Evolutionary conservation across 306 rosid genomes (phyloP).

Genomic region (Prunus fruticosa): DNA sequence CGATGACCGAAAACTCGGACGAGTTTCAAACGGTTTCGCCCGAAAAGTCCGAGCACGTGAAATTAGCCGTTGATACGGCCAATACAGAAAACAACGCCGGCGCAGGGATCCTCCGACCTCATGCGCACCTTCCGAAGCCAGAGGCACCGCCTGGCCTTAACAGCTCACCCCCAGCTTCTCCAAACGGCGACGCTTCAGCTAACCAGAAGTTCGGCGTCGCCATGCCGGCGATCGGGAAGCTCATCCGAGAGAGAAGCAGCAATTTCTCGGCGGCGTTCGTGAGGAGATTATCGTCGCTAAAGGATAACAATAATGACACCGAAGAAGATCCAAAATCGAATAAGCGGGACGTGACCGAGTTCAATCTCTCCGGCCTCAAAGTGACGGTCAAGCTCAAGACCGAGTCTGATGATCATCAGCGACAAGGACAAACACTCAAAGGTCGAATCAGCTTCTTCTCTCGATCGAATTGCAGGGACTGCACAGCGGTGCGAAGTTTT

Average conservation of each 20-base stretch:
- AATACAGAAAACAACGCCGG: neutral
- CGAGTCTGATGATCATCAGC: slow-evolving; percentile 12
- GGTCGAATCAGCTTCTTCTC: slow-evolving; percentile 90
- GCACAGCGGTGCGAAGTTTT: slow-evolving; percentile 77
- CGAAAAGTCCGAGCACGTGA: slow-evolving; percentile 8
- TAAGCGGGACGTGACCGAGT: slow-evolving; percentile 47
- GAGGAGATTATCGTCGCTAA: slow-evolving; percentile 55
- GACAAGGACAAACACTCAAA: slow-evolving; percentile 21
- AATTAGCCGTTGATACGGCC: slow-evolving; percentile 2
- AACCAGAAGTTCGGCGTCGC: slow-evolving; percentile 17
- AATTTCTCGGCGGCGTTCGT: slow-evolving; percentile 52
- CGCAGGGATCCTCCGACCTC: slow-evolving; percentile 34
- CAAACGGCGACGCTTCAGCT: slow-evolving; percentile 8
- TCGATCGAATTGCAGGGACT: slow-evolving; percentile 75
- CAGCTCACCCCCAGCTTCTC: neutral
- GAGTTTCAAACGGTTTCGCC: neutral
- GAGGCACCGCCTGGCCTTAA: slow-evolving; percentile 49
- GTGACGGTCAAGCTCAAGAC: slow-evolving; percentile 53
- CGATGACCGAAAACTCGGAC: neutral
- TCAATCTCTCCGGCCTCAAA: slow-evolving; percentile 59
- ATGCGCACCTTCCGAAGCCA: slow-evolving; percentile 73
- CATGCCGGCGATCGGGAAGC: slow-evolving; percentile 65
- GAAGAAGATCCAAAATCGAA: neutral
- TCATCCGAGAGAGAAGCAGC: slow-evolving; percentile 59
- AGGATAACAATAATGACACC: slow-evolving; percentile 20